phyloP scores from a whole-genome alignment of 345 rosid species.

The Aquilaria yunnanensis region DNA sequence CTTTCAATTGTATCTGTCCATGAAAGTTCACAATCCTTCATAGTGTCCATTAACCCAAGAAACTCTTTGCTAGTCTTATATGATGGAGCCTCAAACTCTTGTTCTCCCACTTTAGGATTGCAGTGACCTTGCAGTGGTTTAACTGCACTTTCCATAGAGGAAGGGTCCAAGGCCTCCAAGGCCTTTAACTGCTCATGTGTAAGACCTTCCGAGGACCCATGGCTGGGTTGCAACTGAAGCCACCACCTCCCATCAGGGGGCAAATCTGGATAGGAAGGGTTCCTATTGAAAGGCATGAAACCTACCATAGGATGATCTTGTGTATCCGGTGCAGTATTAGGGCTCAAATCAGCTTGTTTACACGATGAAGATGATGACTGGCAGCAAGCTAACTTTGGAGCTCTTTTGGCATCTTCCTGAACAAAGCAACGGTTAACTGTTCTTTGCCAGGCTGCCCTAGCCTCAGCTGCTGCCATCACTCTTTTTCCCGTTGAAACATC shows the following conservation, averaged over 20 bases:
- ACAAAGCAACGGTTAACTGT: slow-evolving; percentile 88
- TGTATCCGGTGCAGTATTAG: slow-evolving; percentile 33
- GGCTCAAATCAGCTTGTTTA: slow-evolving; percentile 43
- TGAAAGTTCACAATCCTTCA: slow-evolving; percentile 28
- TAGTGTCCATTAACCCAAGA: slow-evolving; percentile 32
- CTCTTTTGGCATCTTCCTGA: slow-evolving; percentile 97
- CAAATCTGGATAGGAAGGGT: slow-evolving; percentile 37
- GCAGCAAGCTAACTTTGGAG: slow-evolving; percentile 84
- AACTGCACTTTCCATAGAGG: slow-evolving; percentile 15
- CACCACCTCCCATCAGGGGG: slow-evolving; percentile 61
- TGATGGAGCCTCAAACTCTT: background rate
- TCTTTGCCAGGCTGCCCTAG: slow-evolving; percentile 91
- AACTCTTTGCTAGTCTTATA: slow-evolving; percentile 25
- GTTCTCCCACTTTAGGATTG: background rate
- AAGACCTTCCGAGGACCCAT: slow-evolving; percentile 49
- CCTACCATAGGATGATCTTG: slow-evolving; percentile 37
- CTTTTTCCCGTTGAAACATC: slow-evolving; percentile 32
- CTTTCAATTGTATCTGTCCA: slow-evolving; percentile 33
- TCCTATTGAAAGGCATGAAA: slow-evolving; percentile 51
- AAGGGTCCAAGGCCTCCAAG: slow-evolving; percentile 30
- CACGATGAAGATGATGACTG: slow-evolving; percentile 70
- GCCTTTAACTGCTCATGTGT: slow-evolving; percentile 38
- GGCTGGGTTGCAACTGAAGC: slow-evolving; percentile 61
- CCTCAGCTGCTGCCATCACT: slow-evolving; percentile 87
- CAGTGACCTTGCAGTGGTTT: background rate